Conservation (phyloP, 495 filamentous ascomycete genomes). For the Achaetomiella virescens region DNA sequence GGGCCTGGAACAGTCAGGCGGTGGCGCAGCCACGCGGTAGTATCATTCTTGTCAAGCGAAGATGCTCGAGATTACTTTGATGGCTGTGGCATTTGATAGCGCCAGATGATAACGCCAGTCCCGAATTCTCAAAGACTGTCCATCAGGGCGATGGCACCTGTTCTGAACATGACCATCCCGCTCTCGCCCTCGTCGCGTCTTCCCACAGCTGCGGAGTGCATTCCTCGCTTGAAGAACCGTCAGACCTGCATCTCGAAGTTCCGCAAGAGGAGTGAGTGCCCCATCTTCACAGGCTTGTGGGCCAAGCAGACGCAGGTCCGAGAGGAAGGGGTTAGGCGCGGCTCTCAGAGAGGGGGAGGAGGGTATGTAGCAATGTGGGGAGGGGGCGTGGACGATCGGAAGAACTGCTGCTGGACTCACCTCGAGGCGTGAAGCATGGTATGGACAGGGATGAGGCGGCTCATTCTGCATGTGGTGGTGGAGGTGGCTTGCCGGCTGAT, state of each 20-base stretch:
- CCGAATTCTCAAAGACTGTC: too few species aligned
- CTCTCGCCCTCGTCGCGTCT: too few species aligned
- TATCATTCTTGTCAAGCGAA: neutral
- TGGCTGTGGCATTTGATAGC: too few species aligned
- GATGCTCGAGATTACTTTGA: too few species aligned
- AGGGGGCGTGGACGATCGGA: constrained; percentile 5
- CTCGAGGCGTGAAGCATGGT: constrained; percentile 13
- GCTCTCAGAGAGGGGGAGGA: neutral
- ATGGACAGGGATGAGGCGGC: constrained; percentile 8
- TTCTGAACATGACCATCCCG: neutral
- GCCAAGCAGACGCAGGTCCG: constrained; percentile 30
- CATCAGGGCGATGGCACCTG: too few species aligned
- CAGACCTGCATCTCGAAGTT: neutral
- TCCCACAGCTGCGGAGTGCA: too few species aligned
- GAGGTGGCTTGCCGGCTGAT: neutral
- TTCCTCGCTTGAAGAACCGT: neutral
- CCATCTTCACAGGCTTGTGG: neutral
- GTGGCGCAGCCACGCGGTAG: constrained; percentile 5
- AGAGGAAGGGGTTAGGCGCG: constrained; percentile 28
- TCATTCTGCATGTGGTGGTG: neutral
- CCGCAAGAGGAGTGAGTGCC: neutral
- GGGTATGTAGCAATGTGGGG: constrained; percentile 1
- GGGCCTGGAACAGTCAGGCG: constrained; percentile 4
- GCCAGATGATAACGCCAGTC: too few species aligned
- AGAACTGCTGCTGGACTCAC: constrained; percentile 14